These are phyloP conservation scores for Phaeophleospora eucalypticola DNA, from an alignment of 2,329 filamentous ascomycete genomes.

Conservation along the genomic window DNA sequence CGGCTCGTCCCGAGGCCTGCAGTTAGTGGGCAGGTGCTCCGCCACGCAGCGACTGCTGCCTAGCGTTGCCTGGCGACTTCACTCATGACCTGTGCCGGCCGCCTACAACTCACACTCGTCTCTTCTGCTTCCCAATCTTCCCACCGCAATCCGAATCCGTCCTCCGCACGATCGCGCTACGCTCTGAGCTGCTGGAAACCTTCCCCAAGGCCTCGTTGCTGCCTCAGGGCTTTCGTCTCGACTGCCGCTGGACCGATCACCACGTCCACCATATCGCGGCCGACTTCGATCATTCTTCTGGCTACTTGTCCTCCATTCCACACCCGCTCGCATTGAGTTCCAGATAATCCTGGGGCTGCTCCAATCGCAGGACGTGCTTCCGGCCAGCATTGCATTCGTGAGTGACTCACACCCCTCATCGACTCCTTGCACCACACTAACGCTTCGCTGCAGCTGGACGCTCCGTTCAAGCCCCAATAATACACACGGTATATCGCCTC, in stretches of 20 bases:
- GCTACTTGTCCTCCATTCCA: background rate
- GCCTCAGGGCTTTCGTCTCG: background rate
- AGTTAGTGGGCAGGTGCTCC: background rate
- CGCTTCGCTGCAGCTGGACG: conserved; percentile 14
- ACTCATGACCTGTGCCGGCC: background rate
- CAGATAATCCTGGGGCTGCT: background rate
- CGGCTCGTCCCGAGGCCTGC: background rate
- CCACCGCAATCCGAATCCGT: background rate
- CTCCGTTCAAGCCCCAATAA: conserved; percentile 13
- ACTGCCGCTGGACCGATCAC: too few species aligned
- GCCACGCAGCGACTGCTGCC: background rate
- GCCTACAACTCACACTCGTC: background rate
- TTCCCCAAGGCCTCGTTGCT: background rate
- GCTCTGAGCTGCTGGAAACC: background rate
- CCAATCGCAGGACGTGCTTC: background rate
- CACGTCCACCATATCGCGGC: background rate
- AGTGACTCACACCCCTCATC: background rate
- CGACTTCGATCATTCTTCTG: background rate
- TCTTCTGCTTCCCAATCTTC: background rate
- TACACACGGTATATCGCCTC: conserved; percentile 17
- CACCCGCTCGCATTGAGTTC: background rate
- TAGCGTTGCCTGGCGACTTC: background rate
- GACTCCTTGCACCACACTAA: conserved; percentile 4
- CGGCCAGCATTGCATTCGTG: background rate
- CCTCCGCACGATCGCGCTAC: background rate